Percentiles rank a stretch among this genome's conserved stretches.
Evolutionary conservation across 208 protist genomes (phyloP).

Genomic region (Tritrichomonas foetus): DNA sequence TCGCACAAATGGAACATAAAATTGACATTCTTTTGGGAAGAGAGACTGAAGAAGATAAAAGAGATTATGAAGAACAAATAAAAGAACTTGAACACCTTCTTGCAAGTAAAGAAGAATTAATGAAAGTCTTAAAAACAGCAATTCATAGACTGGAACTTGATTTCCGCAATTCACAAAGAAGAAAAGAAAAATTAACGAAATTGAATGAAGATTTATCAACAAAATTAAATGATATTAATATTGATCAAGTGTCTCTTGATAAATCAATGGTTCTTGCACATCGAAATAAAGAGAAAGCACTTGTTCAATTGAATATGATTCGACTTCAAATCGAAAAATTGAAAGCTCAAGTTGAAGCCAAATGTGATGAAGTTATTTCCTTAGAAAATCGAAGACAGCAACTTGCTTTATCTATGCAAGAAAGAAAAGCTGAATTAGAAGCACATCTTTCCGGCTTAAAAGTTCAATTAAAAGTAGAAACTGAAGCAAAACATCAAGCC

Average conservation of each 20-base stretch:
- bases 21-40: not conserved
- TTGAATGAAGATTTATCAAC: not conserved
- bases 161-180: not conserved
- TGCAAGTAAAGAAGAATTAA: not conserved
- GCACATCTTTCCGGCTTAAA: not conserved
- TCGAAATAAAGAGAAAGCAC: not conserved
- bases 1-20: not conserved
- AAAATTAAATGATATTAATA: not conserved
- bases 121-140: not conserved
- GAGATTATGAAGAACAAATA: not conserved
- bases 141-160: not conserved
- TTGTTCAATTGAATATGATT: not conserved
- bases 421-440: not conserved
- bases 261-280: not conserved
- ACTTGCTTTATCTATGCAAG: not conserved
- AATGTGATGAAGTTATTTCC: not conserved
- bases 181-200: not conserved
- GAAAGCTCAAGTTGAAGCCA: not conserved
- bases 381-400: conserved; percentile 2
- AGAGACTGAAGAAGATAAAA: not conserved
- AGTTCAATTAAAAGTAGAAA: not conserved
- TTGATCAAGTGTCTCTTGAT: not conserved
- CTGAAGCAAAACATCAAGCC: not conserved
- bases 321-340: not conserved
- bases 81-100: not conserved